Conservation (phyloP, 176 grass and related monocot species). For the Bothriochloa decipiens region DNA sequence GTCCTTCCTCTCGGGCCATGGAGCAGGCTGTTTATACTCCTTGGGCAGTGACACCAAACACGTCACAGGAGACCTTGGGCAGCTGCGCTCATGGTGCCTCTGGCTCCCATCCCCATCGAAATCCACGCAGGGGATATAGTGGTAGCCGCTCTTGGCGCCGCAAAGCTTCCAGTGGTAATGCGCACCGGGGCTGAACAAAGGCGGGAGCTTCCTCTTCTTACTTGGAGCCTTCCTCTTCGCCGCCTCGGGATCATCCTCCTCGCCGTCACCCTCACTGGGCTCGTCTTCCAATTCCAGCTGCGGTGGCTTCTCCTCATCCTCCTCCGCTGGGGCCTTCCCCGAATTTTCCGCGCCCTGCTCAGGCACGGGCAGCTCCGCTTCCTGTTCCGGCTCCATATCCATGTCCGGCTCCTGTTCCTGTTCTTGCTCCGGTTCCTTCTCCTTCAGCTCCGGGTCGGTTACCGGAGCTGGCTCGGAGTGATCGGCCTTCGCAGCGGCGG, state of each 20-base stretch:
- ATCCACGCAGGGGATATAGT: constrained; percentile 79
- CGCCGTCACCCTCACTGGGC: constrained; percentile 39
- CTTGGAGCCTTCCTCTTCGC: constrained; percentile 50
- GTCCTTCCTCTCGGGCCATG: constrained; percentile 81
- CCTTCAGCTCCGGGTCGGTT: constrained; percentile 18
- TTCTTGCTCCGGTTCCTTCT: constrained; percentile 48
- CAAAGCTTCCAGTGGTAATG: constrained; percentile 94
- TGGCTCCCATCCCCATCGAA: constrained; percentile 80
- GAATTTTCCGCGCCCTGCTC: constrained; percentile 35
- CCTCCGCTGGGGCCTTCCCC: constrained; percentile 41
- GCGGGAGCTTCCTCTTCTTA: constrained; percentile 70
- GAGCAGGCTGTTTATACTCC: constrained; percentile 64
- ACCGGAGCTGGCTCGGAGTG: constrained; percentile 26
- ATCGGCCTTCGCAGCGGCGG: constrained; percentile 41
- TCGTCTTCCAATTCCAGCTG: constrained; percentile 48
- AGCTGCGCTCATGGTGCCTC: constrained; percentile 82
- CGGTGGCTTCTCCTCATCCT: constrained; percentile 48
- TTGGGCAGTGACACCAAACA: constrained; percentile 85
- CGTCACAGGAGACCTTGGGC: constrained; percentile 66
- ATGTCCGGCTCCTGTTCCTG: constrained; percentile 40
- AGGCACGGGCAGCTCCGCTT: constrained; percentile 50
- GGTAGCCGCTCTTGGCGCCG: constrained; percentile 64
- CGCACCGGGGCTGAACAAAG: constrained; percentile 64
- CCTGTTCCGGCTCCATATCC: constrained; percentile 56
- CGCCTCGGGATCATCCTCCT: constrained; percentile 40